Evolutionary conservation across 2,329 filamentous ascomycete species (phyloP), one percentile per base, ranked within the genome.

Genomic region (Xenoacremonium recifei): DNA sequence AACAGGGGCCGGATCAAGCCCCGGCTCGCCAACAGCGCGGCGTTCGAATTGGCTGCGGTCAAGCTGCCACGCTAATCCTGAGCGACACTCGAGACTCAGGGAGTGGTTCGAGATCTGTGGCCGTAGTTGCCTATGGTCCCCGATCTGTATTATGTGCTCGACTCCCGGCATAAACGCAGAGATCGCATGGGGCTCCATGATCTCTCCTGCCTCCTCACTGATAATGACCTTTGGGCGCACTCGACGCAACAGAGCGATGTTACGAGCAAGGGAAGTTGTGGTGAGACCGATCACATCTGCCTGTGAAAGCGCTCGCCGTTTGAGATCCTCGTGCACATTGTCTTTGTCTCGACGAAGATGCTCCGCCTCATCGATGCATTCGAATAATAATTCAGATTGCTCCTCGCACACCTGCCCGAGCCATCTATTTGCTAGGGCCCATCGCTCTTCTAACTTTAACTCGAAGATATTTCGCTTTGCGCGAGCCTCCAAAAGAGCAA

Each of bases 141-240:
- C 80, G 19, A 85, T 84, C 12, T 80, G 70, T 7, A 86, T 79
- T 2, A 71, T 60, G 42, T 86, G 82, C 52, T 85, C 70, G 0
- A 82, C 58, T 0, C 69, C 69, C 0, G 77, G 77, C 2, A 80
- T 65, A 3, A 85, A 54, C 0, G 80, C 70, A 0, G 77, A 77
- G 1, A 85, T 57, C 3, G 76, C 61, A 41, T 85, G 79, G 0
- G 77, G 65, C 53, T 87, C 83, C 35, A 84, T 65, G 0, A 86
- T 74, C 45, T 87, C 82, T 0, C 73, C 82, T 1, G 82, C 82
- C 50, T 87, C 82, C 55, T 86, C 82, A 19, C 77, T 82, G 1
- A 85, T 59, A 3, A 86, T 55, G 0, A 82, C 70, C 47, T 82
- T 81, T 15, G 65, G 61, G 3, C 58, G 53, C 3, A 82, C 40